phyloP scores from a whole-genome alignment of 2,329 filamentous ascomycete genomes.

The Beauveria rudraprayagi region DNA sequence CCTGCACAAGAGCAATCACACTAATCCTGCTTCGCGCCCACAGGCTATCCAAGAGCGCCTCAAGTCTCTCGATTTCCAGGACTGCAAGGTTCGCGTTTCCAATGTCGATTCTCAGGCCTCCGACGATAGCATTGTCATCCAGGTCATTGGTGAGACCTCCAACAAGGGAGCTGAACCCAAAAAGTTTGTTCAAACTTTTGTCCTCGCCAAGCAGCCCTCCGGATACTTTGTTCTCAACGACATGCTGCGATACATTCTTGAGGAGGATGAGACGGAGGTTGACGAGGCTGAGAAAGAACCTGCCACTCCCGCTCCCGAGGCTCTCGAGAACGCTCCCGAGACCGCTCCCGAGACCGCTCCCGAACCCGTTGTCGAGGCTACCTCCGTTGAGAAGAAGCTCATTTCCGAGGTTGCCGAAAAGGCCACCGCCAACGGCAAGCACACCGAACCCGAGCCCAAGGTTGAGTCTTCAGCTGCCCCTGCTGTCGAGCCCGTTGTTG shows the following conservation, averaged over 20 bases:
- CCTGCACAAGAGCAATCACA: background rate
- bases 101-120: conserved; percentile 97
- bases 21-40: background rate
- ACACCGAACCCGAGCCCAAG: conserved; percentile 17
- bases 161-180: conserved; percentile 86
- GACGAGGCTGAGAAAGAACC: conserved; percentile 31
- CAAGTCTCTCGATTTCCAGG: conserved; percentile 85
- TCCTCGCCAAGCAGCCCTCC: conserved; percentile 89
- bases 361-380: conserved; percentile 21
- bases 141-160: conserved; percentile 95
- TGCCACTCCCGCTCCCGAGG: conserved; percentile 24
- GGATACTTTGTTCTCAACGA: conserved; percentile 99
- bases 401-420: conserved; percentile 23
- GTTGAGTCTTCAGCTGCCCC: background rate
- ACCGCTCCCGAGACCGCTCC: conserved; percentile 19
- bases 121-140: conserved; percentile 88
- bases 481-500: conserved; percentile 24
- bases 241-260: conserved; percentile 88
- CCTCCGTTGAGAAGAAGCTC: conserved; percentile 9
- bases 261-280: conserved; percentile 67
- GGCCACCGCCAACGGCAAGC: conserved; percentile 12
- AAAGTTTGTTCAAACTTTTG: conserved; percentile 97
- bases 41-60: conserved; percentile 93
- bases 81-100: conserved; percentile 95
- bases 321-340: conserved; percentile 22